Evolutionary conservation across 2,329 filamentous ascomycete genomes (phyloP).

Genomic region (Colletotrichum sp.): DNA sequence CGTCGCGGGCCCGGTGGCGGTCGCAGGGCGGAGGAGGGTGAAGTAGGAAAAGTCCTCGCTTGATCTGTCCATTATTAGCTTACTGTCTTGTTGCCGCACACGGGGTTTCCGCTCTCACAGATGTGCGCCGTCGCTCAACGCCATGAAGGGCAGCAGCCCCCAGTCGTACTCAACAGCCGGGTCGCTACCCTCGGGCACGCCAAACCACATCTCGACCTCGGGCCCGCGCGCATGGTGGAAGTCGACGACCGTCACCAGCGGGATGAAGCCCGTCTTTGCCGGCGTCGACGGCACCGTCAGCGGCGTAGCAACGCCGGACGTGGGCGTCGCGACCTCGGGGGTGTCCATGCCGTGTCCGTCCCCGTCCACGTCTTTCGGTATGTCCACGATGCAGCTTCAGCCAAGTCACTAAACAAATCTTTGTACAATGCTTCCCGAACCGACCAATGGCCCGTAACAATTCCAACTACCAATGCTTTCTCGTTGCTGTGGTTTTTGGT

Average conservation of each 20-base stretch:
- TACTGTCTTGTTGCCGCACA: neutral
- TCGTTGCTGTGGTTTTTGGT: neutral
- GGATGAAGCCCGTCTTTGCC: constrained; percentile 54
- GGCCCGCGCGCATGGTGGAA: constrained; percentile 88
- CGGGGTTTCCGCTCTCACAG: constrained; percentile 62
- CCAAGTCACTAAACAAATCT: neutral
- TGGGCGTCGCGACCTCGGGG: constrained; percentile 13
- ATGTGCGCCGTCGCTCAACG: constrained; percentile 93
- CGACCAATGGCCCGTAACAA: neutral
- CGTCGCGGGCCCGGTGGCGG: constrained; percentile 62
- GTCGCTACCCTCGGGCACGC: constrained; percentile 74
- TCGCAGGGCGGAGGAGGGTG: constrained; percentile 75
- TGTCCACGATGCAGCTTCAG: neutral
- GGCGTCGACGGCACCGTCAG: constrained; percentile 23
- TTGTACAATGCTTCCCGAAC: neutral
- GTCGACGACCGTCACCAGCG: constrained; percentile 80
- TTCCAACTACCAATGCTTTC: neutral
- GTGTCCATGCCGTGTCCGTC: constrained; percentile 12
- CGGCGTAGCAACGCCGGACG: constrained; percentile 13
- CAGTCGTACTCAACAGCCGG: constrained; percentile 87
- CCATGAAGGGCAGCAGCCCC: constrained; percentile 94
- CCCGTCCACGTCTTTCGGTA: neutral
- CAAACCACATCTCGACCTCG: constrained; percentile 93
- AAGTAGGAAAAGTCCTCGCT: constrained; percentile 99
- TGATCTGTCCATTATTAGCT: constrained; percentile 55